Evolutionary conservation across 805 yeast species (phyloP).

Genomic region (Wickerhamiella sergipiensis): DNA sequence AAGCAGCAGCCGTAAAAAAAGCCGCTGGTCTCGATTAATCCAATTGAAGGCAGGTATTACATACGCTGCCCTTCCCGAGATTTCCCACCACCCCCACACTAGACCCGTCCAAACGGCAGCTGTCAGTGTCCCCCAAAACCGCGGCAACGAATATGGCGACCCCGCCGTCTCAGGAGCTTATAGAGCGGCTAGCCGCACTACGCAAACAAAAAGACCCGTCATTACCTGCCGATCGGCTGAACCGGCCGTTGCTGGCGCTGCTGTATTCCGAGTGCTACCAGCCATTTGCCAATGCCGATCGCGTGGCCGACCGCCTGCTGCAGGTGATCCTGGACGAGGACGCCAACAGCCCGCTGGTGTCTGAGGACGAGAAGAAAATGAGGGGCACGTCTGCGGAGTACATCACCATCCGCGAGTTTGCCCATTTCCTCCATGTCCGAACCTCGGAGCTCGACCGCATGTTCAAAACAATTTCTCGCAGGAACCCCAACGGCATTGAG

Average conservation of each 20-base stretch:
- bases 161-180: background rate
- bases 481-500: conserved; percentile 4
- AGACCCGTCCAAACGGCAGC: background rate
- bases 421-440: background rate
- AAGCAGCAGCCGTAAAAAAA: no score
- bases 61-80: background rate
- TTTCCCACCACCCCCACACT: background rate
- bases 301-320: background rate
- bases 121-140: background rate
- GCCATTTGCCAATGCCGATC: background rate
- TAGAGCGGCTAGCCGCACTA: background rate
- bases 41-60: background rate
- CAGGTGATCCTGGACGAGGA: background rate
- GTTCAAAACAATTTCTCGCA: background rate
- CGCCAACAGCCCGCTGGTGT: background rate
- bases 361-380: background rate
- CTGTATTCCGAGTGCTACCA: background rate
- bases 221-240: background rate
- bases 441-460: conserved; percentile 1
- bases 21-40: background rate
- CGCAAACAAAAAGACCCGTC: background rate
- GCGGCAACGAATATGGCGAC: background rate
- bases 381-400: background rate
- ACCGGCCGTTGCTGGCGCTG: conserved; percentile 1
- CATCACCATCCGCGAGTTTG: background rate